These are phyloP conservation scores for Gossypium schwendimanii DNA, from an alignment of 441 rosid genomes.

Conservation along the genomic window DNA sequence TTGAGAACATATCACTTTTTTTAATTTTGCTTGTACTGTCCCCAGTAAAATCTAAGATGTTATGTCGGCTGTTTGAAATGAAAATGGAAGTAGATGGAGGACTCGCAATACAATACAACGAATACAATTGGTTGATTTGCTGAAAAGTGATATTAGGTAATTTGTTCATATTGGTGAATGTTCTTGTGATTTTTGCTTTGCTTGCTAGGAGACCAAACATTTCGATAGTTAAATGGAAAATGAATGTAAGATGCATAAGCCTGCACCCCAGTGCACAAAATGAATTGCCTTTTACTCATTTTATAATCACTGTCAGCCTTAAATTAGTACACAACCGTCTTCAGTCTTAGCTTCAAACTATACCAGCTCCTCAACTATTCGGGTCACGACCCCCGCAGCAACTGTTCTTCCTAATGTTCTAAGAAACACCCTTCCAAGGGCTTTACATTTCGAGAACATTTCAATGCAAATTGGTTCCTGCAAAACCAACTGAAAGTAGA, in stretches of 20 bases:
- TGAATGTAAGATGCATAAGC: background rate
- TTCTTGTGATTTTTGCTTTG: background rate
- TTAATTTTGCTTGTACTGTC: background rate
- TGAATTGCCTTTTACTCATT: background rate
- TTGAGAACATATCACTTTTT: background rate
- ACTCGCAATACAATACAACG: background rate
- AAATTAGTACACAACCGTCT: background rate
- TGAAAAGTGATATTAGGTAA: background rate
- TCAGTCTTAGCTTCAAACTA: background rate
- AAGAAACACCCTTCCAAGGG: slow-evolving; percentile 83
- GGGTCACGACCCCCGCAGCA: slow-evolving; percentile 71
- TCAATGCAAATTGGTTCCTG: slow-evolving; percentile 62
- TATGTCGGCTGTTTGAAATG: background rate
- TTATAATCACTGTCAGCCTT: background rate
- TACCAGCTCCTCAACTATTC: slow-evolving; percentile 44
- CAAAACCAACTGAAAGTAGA: slow-evolving; percentile 51
- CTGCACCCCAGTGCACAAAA: too few species aligned
- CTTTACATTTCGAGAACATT: slow-evolving; percentile 62
- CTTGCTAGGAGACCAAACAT: background rate
- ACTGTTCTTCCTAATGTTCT: slow-evolving; percentile 75
- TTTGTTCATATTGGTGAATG: background rate
- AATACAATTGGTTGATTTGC: background rate
- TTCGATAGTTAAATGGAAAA: background rate
- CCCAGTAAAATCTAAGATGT: background rate
- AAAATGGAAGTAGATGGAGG: background rate